phyloP scores from a whole-genome alignment of 805 yeast species.

The Grigorovia yakushimaensis region DNA sequence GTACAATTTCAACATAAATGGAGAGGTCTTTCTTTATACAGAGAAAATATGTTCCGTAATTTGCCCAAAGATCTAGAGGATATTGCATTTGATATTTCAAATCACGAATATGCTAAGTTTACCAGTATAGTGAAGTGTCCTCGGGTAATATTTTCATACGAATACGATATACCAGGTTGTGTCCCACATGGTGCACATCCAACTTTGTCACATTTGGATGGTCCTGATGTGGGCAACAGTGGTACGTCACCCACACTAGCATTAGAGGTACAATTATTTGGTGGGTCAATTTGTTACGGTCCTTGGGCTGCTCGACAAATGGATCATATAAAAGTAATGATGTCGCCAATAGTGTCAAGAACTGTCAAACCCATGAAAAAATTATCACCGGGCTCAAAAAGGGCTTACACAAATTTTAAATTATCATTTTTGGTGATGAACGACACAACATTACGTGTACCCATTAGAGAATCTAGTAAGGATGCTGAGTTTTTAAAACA shows the following conservation, averaged over 20 bases:
- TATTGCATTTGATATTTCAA: slow-evolving; percentile 25
- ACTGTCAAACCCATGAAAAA: slow-evolving; percentile 40
- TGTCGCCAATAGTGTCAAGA: slow-evolving; percentile 59
- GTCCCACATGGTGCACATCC: slow-evolving; percentile 35
- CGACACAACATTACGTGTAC: slow-evolving; percentile 61
- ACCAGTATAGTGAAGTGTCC: slow-evolving; percentile 60
- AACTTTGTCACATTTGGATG: slow-evolving; percentile 28
- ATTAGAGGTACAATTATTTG: slow-evolving; percentile 45
- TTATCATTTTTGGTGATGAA: slow-evolving; percentile 50
- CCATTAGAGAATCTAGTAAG: slow-evolving; percentile 77
- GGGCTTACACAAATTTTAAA: slow-evolving; percentile 51
- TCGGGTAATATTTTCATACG: slow-evolving; percentile 44
- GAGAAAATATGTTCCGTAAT: slow-evolving; percentile 30
- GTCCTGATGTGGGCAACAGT: slow-evolving; percentile 49
- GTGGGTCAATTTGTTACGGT: slow-evolving; percentile 71
- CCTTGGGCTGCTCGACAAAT: slow-evolving; percentile 95
- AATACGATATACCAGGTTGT: slow-evolving; percentile 63
- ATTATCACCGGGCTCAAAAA: slow-evolving; percentile 38
- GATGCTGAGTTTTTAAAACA: slow-evolving; percentile 38
- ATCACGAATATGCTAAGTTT: slow-evolving; percentile 74
- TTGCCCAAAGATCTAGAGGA: slow-evolving; percentile 26
- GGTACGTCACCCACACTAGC: slow-evolving; percentile 55
- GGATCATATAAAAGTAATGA: slow-evolving; percentile 46
- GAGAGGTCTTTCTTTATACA: slow-evolving; percentile 71
- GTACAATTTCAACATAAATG: slow-evolving; percentile 36